A percentile compares a stretch with the other conserved stretches of the same genome.
Evolutionary conservation across 179 eudicot species (phyloP).

Genomic region (Corrigiola litoralis): DNA sequence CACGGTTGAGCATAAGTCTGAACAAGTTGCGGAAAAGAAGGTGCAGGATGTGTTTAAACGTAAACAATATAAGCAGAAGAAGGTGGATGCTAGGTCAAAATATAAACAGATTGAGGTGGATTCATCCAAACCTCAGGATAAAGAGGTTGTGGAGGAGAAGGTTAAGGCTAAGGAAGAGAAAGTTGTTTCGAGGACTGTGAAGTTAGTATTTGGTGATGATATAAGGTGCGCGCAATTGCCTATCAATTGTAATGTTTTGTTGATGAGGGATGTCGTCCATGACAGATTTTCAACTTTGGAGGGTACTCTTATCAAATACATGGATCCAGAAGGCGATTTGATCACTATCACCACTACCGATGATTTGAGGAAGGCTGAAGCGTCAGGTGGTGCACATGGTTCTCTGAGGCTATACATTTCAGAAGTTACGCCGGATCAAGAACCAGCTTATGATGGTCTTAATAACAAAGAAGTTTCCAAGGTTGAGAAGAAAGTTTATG

Average conservation of each 20-base stretch:
- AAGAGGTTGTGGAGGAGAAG: slow-evolving; percentile 73
- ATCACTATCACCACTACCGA: slow-evolving; percentile 73
- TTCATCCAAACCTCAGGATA: slow-evolving; percentile 55
- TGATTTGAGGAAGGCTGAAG: slow-evolving; percentile 79
- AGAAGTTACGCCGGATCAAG: slow-evolving; percentile 76
- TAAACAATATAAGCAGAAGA: slow-evolving; percentile 18
- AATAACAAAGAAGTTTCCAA: slow-evolving; percentile 13
- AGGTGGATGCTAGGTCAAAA: slow-evolving; percentile 21
- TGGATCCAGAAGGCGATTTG: slow-evolving; percentile 83
- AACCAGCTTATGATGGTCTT: slow-evolving; percentile 55
- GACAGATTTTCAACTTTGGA: slow-evolving; percentile 68
- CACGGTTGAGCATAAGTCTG: slow-evolving; percentile 30
- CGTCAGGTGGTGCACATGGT: slow-evolving; percentile 46
- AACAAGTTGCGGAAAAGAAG: slow-evolving; percentile 27
- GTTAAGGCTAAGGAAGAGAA: slow-evolving; percentile 49
- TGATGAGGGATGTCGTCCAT: slow-evolving; percentile 65
- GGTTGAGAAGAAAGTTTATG: slow-evolving; percentile 14
- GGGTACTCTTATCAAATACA: slow-evolving; percentile 75
- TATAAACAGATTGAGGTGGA: slow-evolving; percentile 29
- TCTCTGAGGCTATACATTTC: slow-evolving; percentile 64
- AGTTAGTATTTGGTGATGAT: slow-evolving; percentile 78
- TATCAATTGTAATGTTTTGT: slow-evolving; percentile 38
- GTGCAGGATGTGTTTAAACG: slow-evolving; percentile 23
- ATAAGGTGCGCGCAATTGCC: slow-evolving; percentile 81
- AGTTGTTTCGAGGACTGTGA: slow-evolving; percentile 50